A percentile compares a stretch with the other conserved stretches of the same genome.
These are phyloP conservation scores for Aechmea fasciata DNA, from an alignment of 176 grass and related monocot species.

Conservation along the genomic window DNA sequence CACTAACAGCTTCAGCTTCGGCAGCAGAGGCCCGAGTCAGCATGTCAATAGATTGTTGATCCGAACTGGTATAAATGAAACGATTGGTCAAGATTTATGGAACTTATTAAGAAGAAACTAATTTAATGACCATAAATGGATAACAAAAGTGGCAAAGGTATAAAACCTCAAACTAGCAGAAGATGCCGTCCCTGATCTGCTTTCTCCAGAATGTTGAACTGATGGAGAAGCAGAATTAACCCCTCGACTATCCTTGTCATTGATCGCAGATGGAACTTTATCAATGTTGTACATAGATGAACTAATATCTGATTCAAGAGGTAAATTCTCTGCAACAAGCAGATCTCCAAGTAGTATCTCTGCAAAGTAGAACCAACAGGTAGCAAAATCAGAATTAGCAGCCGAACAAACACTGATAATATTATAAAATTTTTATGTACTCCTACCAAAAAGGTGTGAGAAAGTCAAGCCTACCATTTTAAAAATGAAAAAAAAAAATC, in stretches of 20 bases:
- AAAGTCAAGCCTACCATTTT: too few species aligned
- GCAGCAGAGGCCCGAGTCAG: constrained; percentile 84
- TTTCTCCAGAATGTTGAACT: constrained; percentile 45
- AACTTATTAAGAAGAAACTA: neutral
- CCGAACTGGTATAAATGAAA: constrained; percentile 32
- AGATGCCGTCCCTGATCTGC: constrained; percentile 30
- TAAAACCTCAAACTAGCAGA: constrained; percentile 43
- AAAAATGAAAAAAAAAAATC: neutral
- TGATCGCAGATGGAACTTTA: constrained; percentile 37
- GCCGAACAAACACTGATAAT: constrained; percentile 1
- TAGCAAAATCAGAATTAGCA: neutral
- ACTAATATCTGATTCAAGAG: constrained; percentile 61
- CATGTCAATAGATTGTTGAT: constrained; percentile 86
- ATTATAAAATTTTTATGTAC: neutral
- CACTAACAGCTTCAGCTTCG: constrained; percentile 96
- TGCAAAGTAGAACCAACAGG: constrained; percentile 28
- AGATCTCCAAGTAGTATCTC: constrained; percentile 88
- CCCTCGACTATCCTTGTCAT: constrained; percentile 32
- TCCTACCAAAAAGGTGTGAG: neutral
- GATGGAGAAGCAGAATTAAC: constrained; percentile 36
- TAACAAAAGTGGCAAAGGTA: neutral
- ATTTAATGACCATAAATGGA: neutral
- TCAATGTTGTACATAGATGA: constrained; percentile 46
- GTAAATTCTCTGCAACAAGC: constrained; percentile 89
- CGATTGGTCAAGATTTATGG: constrained; percentile 4